A percentile compares a stretch with the other conserved stretches of the same genome.
Evolutionary conservation across 495 filamentous ascomycete genomes (phyloP).

Genomic region (Hypoxylon cercidicola): DNA sequence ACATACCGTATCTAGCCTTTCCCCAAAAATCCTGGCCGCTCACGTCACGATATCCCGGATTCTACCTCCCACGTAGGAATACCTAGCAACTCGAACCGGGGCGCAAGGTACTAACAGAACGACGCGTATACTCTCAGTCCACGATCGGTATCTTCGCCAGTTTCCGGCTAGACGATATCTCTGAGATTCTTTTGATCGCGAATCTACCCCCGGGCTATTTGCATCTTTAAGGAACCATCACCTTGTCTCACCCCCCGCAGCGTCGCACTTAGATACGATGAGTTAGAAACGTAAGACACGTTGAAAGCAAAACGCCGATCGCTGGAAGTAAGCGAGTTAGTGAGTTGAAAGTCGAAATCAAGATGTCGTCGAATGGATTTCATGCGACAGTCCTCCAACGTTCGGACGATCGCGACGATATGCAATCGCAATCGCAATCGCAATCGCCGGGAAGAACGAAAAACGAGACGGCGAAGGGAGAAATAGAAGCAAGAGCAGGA

Average conservation of each 20-base stretch:
- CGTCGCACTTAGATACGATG: slow-evolving; percentile 36
- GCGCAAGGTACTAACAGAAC: neutral
- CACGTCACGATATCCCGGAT: slow-evolving; percentile 23
- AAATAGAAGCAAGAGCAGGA: slow-evolving; percentile 18
- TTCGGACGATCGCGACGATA: slow-evolving; percentile 52
- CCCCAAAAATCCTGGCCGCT: slow-evolving; percentile 14
- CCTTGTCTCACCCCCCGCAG: slow-evolving; percentile 15
- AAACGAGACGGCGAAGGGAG: neutral
- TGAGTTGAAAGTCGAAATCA: slow-evolving; percentile 25
- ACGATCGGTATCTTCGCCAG: neutral
- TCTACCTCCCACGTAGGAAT: slow-evolving; percentile 7
- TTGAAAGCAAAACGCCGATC: slow-evolving; percentile 19
- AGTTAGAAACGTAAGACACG: slow-evolving; percentile 36
- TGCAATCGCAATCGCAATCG: slow-evolving; percentile 4
- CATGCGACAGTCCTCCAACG: slow-evolving; percentile 59
- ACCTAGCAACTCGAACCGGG: slow-evolving; percentile 2
- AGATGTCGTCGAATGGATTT: slow-evolving; percentile 55
- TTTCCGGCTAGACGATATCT: neutral
- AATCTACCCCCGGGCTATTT: slow-evolving; percentile 3
- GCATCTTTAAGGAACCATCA: slow-evolving; percentile 6
- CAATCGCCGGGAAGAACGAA: neutral
- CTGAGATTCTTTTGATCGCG: slow-evolving; percentile 9
- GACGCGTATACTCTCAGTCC: neutral
- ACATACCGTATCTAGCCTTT: slow-evolving; percentile 18
- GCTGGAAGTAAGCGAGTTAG: slow-evolving; percentile 8